Base-by-base conservation (phyloP, 768 basidiomycete species). In the Suillus sp. region DNA sequence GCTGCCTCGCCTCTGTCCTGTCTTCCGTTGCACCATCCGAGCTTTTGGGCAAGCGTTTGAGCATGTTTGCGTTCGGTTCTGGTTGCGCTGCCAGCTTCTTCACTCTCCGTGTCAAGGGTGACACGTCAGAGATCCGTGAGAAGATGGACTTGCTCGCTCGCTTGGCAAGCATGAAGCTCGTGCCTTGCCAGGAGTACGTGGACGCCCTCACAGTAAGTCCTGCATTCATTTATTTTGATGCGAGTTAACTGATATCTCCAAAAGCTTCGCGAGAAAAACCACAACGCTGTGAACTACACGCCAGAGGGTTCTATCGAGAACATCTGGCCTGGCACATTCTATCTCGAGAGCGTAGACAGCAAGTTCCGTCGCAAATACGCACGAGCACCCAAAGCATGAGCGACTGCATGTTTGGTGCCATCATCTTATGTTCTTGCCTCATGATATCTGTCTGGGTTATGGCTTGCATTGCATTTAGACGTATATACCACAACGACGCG, bases 81-180 rank as follows among this genome's bases (percentile, higher is more conserved):
- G 97, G 97, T 57, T 92, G 94, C 67, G 96, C 97, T n/a, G 89
- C 93, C 54, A 90, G 88, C 64, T 97, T 98, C 90, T 99, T 89
- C 83, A 87, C 89, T 27, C 79, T 95, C 61, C 84, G 86, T 61
- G 87, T 98, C 70, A 91, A 90, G 82, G 95, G 95, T 63, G 92
- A 95, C 71, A 95, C 93, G 16, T 78, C 84, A 32, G 86, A 89
- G 75, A 95, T 99, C 63, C 81, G 81, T 66, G 79, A 86, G 74
- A 94, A 91, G 81, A 80, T 99, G 78, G 83, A 97, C 72, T 85
- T 99, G 65, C 74, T 89, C 61, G 80, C 86, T 68, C 85, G 96
- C 42, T 78, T 99, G 62, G 86, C 86, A 50, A 81, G 79, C 72
- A 96, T 95, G 93, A 90, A 90, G 74, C 94, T 98, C 65, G 91